Evolutionary conservation across 2,329 filamentous ascomycete genomes (phyloP), one percentile per base, ranked within the genome.

Genomic region (Didymella pomorum): DNA sequence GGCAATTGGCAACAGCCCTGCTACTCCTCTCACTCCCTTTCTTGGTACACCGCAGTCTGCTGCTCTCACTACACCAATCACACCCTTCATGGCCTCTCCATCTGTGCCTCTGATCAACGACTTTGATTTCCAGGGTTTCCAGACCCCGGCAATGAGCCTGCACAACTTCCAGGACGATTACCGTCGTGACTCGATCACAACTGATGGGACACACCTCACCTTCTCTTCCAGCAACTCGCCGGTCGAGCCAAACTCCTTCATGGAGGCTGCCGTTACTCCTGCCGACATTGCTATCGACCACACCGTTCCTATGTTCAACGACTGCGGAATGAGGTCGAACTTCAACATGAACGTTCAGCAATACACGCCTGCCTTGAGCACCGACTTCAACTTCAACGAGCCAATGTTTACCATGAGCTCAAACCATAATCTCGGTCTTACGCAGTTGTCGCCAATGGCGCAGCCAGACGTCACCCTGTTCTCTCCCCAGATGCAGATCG

Each of bases 381-480:
- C 69, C 20, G 67, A 62, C 26, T 72, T 71, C 37, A 70, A 72
- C 46, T 81, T 83, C 47, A 76, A 77, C 31, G 75, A 78, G 57
- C 79, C 79, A 20, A 75, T 64, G 62, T 76, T 74, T 59, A 65
- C 65, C 29, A 54, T 66, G 26, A 60, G 63, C 25, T 59, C 46
- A 41, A 60, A 55, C 35, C 51, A 55, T 23, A 41, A 11, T 21
- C 46, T 56, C 7, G 65, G 69, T 26, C 66, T 77, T 7, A 71
- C 76, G 33, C 88, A 91, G 60, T 84, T 92, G 61, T 92, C 89
- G 3, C 89, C 89, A 9, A 82, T 83, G 52, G 89, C 87, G 5
- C 89, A 91, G 67, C 83, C 84, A 33, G 87, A 89, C 59, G 79
- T 87, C 1, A 90, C 91, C 79, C 82, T 92, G 29, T 89, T 83